Base-by-base conservation (phyloP, 768 basidiomycete species). In the Panaeolus papilionaceus region DNA sequence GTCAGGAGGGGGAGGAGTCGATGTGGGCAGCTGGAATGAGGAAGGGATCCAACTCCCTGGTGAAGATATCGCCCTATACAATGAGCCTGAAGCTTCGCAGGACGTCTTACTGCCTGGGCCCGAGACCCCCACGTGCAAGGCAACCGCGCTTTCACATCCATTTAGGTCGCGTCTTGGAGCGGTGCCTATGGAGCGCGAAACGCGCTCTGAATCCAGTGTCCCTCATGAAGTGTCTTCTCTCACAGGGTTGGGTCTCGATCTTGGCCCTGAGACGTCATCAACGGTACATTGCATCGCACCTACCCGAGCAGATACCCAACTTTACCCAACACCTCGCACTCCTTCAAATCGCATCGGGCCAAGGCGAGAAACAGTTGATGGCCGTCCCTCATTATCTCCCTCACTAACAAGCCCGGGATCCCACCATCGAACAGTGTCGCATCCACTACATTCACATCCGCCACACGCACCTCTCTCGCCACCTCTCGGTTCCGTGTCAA, bases 1-100 rank as follows among this genome's bases (percentile, higher is more conserved):
- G 62, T 86, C 91, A 2, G 87, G 86, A 2, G 82, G 83, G 39
- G 86, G 84, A 20, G 82, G 80, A 38, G 81, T 80, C 11, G 84
- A 88, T 66, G 77, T 85, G 38, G 86, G 86, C 47, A 70, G 77
- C 45, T 83, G 84, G 81, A 79, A 75, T 45, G 84, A 87, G 63
- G 85, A 83, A 40, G 83, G 82, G 28, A 68, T 75, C 37, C 79
- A 77, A 38, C 75, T 76, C 49, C 68, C 75, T 23, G 78, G 76
- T 47, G 81, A 76, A 37, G 78, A 75, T 38, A 67, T 73, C 44
- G 71, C 67, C 9, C 28, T 69, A 8, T 71, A 71, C 54, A 54
- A 64, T 3, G 78, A 75, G 42, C 64, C 70, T n/a, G 77, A 79
- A 62, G 66, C 67, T 33, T 42, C 38, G 64, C 54, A 58, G 33